Percentiles rank a stretch among this genome's conserved stretches.
phyloP scores from a whole-genome alignment of 1,284 basidiomycete species.

The Tilletia setariae region DNA sequence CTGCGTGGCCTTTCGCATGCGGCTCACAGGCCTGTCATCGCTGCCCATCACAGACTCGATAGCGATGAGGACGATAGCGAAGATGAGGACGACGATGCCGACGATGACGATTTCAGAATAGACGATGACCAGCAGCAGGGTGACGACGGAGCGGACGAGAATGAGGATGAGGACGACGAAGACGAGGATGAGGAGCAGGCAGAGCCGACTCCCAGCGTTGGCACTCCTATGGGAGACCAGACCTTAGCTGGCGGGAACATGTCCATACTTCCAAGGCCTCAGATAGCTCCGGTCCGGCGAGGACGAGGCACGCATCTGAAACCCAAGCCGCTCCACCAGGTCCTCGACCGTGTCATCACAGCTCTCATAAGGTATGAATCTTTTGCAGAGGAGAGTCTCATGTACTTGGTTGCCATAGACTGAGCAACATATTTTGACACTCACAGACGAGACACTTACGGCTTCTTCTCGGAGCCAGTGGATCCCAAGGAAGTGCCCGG shows the following conservation, averaged over 20 bases:
- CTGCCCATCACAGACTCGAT: no score
- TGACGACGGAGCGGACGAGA: slow-evolving; percentile 3
- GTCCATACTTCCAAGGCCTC: background rate
- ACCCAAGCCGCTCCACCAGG: slow-evolving; percentile 13
- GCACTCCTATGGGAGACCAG: no score
- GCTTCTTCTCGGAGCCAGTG: slow-evolving; percentile 74
- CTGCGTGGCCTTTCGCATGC: no score
- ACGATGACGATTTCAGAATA: no score
- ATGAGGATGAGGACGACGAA: slow-evolving; percentile 5
- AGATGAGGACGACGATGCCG: no score
- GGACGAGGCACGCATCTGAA: background rate
- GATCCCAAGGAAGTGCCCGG: slow-evolving; percentile 66
- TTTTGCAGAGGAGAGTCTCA: background rate
- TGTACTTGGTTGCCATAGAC: background rate
- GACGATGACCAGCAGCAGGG: background rate
- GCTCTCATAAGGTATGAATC: background rate
- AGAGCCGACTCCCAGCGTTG: background rate
- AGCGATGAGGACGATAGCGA: no score
- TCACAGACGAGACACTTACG: slow-evolving; percentile 75
- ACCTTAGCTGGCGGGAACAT: background rate
- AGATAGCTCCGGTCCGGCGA: background rate
- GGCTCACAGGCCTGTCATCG: no score
- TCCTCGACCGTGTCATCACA: slow-evolving; percentile 3
- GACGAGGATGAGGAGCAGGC: background rate
- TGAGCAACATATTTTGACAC: background rate